Evolutionary conservation across 768 basidiomycete species (phyloP).

Genomic region (Sistotremastrum niveocremeum): DNA sequence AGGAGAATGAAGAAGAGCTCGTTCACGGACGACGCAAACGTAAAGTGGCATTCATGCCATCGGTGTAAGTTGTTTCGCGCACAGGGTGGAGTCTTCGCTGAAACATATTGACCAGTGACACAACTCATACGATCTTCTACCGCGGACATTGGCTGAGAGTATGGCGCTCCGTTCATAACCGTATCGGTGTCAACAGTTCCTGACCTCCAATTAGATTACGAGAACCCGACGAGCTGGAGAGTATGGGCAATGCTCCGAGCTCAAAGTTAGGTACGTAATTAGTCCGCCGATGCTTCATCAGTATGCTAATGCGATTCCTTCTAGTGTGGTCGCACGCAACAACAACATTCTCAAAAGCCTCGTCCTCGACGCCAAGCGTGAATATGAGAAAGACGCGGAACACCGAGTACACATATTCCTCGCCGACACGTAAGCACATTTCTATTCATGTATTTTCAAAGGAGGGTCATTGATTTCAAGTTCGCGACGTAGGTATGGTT

Average conservation of each 20-base stretch:
- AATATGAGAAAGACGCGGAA: conserved; percentile 84
- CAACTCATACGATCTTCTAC: conserved; percentile 83
- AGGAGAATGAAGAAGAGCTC: conserved; percentile 48
- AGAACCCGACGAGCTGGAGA: conserved; percentile 66
- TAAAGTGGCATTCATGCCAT: conserved; percentile 74
- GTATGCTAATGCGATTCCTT: conserved; percentile 5
- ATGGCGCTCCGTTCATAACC: conserved; percentile 12
- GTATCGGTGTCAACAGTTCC: conserved; percentile 4
- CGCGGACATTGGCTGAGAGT: conserved; percentile 81
- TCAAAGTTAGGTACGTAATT: conserved; percentile 60
- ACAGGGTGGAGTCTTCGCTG: background rate
- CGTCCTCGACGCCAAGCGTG: conserved; percentile 75
- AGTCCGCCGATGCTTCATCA: conserved; percentile 9
- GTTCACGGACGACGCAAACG: conserved; percentile 62
- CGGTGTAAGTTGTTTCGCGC: conserved; percentile 6
- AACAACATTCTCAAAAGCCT: conserved; percentile 81
- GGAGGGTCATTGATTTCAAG: conserved; percentile 7
- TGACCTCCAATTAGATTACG: conserved; percentile 43
- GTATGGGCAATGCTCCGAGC: conserved; percentile 55
- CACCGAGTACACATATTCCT: conserved; percentile 84
- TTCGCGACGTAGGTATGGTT: conserved; percentile 38
- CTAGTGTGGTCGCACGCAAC: conserved; percentile 74
- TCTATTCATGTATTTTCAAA: background rate
- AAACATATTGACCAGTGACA: conserved; percentile 33
- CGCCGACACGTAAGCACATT: conserved; percentile 63